Evolutionary conservation across 495 filamentous ascomycete species (phyloP).

Genomic region (Daldinia grandis): DNA sequence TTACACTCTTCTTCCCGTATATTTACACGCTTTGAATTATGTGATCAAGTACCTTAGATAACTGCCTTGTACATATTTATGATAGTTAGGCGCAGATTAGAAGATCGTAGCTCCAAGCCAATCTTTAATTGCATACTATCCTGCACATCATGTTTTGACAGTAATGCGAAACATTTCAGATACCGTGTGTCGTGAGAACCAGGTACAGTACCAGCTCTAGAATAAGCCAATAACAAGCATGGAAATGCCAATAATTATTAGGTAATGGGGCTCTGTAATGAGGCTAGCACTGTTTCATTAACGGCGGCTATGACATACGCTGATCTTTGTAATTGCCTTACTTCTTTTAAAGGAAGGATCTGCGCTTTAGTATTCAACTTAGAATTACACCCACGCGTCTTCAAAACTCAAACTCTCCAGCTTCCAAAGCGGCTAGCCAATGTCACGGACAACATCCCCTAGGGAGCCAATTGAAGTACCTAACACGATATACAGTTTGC

Average conservation of each 20-base stretch:
- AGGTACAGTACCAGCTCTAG: not conserved
- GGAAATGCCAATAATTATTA: conserved; percentile 24
- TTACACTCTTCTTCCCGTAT: too few relatives aligned
- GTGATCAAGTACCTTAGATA: too few relatives aligned
- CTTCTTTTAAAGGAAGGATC: conserved; percentile 20
- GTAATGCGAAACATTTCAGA: not conserved
- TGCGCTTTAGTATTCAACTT: conserved; percentile 26
- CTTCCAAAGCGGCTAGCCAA: conserved; percentile 9
- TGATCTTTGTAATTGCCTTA: not conserved
- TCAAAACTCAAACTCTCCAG: conserved; percentile 21
- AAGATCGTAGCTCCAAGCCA: conserved; percentile 21
- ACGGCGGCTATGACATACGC: not conserved
- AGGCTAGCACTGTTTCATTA: conserved; percentile 32
- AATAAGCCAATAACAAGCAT: conserved; percentile 4
- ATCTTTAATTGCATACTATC: not conserved
- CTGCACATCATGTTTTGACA: conserved; percentile 4
- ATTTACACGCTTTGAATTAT: too few relatives aligned
- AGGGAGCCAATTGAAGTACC: not conserved
- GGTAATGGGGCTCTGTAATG: conserved; percentile 30
- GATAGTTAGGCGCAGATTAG: conserved; percentile 14
- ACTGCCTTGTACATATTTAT: too few relatives aligned
- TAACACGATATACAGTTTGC: not conserved
- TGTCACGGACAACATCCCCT: not conserved
- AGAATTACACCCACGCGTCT: conserved; percentile 8
- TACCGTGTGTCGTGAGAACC: not conserved